Evolutionary conservation across 192 early-diverging fungal species (phyloP), one percentile per base, ranked within the genome.

Genomic region (Backusella sp.): DNA sequence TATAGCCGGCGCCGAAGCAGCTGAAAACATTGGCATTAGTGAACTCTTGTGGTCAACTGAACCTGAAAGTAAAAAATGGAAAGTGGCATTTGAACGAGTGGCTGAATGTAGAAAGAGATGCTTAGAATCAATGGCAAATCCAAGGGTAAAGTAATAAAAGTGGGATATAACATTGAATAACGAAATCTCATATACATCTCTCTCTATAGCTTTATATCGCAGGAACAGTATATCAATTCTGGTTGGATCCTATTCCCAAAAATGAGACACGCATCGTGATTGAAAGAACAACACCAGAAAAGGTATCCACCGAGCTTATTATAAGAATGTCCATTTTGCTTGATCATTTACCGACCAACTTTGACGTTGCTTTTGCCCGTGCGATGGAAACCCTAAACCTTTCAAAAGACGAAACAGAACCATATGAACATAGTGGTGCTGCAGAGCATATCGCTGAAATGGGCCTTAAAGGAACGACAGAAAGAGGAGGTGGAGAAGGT

Each of bases 1-100:
- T 41, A 76, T 88, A 36, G 87, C 85, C 0, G 79, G 85, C 11
- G 78, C 85, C 4, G 87, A 88, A 59, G 87, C 87, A 21, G 87
- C 87, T 9, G 73, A 83, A 0, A 77, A 79, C 14, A 76, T 88
- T 77, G 84, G 84, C 0, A 41, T 86, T 26, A 78, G 82, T 5
- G 79, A 86, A n/a, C 78, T 88, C 3, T 79, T 86, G 39, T 78
- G 84, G 73, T 79, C 77, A 8, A 77, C 77, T 7, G 81, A 86
- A 34, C 44, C 41, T 21, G 73, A 73, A 6, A 77, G 78, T 11
- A 69, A 69, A 23, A 75, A 80, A 21, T 88, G 87, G 87, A 79
- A 82, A 17, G 62, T 73, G 2, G 83, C 85, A 8, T 79, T 86
- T 70, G 77, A 82, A 17, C 66, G 76, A 19, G 79, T 88, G 0